Base-by-base conservation (phyloP, 129 eudicot species). In the Calendula officinalis region DNA sequence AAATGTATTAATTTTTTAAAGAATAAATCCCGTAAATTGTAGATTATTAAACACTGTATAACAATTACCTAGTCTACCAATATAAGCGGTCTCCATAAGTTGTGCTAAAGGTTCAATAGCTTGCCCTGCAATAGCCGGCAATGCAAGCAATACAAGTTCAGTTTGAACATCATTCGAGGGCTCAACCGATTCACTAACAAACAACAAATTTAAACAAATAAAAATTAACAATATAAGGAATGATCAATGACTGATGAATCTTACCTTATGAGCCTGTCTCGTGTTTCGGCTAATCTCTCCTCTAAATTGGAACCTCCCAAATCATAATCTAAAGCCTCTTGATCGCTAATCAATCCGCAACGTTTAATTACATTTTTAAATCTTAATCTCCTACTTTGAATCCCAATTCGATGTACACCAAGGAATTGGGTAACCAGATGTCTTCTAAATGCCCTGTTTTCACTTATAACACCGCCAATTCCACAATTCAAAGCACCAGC, bases 101-200 rank as follows among this genome's bases (percentile, higher is more conserved):
- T 84, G 90, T 41, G 90, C 82, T 65, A 81, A 56, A n/a, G 91
- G 91, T 60, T 84, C 91, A 39, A 84, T 81, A 22, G 86, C 91
- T 75, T 84, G 91, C 47, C 91, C 86, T 2, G 84, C 91, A 55
- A 84, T 81, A 35, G 91, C 91, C 0, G 91, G 91, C 40, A 84
- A 68, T 69, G 86, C 78, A 35, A 84, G 86, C 84, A 75, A 59
- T 54, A 84, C 70, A 49, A 84, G 86, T 77, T 84, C 86, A 0
- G 80, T 84, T 64, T 74, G 86, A 59, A 27, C 50, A 32, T 63
- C 56, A 6, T 9, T 13, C 10, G 74, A 62, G 32, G 45, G 30
- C 7, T 72, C 83, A 33, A 78, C 35, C 56, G 60, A 47, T 14
- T 69, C 81, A 67, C 86, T 84, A 81, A 68, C 37, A 3, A 66